These are phyloP conservation scores for Dillenia turbinata DNA, from an alignment of 164 flowering plant genomes.

Conservation along the genomic window DNA sequence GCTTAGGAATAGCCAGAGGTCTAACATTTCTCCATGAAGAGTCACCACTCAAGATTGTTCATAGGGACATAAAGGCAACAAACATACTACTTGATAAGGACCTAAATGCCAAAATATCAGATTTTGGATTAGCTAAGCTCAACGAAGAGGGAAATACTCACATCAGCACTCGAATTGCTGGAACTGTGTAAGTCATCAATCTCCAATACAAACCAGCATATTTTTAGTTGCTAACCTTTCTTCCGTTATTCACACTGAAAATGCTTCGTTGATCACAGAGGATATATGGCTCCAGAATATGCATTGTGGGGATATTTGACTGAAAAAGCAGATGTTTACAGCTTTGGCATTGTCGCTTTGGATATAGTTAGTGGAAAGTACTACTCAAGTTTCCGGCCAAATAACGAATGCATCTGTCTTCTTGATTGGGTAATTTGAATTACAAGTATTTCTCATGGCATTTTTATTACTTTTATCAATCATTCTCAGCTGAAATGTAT, in stretches of 20 bases:
- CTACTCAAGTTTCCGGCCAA: conserved; percentile 27
- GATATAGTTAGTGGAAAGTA: conserved; percentile 51
- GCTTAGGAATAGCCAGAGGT: conserved; percentile 50
- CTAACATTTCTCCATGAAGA: conserved; percentile 54
- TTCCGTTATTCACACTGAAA: neutral
- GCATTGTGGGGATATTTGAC: conserved; percentile 55
- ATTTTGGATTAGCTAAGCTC: conserved; percentile 50
- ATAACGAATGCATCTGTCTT: conserved; percentile 31
- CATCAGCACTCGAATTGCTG: conserved; percentile 53
- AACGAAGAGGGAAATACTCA: conserved; percentile 45
- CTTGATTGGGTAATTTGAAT: conserved; percentile 43
- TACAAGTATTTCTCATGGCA: neutral
- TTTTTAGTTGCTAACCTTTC: neutral
- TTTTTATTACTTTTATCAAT: neutral
- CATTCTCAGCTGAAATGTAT: neutral
- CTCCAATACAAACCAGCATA: neutral
- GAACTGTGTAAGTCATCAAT: conserved; percentile 34
- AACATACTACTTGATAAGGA: conserved; percentile 38
- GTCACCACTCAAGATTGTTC: conserved; percentile 43
- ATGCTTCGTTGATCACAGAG: conserved; percentile 26
- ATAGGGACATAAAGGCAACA: conserved; percentile 40
- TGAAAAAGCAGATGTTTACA: conserved; percentile 58
- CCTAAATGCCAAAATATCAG: conserved; percentile 42
- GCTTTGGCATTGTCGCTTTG: conserved; percentile 53
- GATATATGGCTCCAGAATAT: conserved; percentile 74